Percentiles rank a stretch among this genome's conserved stretches.
phyloP scores from a whole-genome alignment of 129 eudicot genomes.

The Chrysanthemum lavandulifolium region DNA sequence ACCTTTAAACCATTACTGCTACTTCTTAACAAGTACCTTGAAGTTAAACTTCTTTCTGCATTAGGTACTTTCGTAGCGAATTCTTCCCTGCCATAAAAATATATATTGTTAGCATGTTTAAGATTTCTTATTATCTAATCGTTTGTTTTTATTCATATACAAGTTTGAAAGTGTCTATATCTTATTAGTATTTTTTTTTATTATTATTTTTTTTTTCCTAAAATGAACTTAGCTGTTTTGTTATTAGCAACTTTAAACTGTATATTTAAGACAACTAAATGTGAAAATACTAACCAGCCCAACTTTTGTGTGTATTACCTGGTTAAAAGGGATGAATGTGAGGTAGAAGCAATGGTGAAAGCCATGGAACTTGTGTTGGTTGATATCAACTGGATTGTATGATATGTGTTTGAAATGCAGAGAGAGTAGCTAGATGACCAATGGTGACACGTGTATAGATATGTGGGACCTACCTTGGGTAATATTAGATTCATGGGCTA shows the following conservation, averaged over 20 bases:
- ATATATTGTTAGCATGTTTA: background rate
- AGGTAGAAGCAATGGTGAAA: slow-evolving; percentile 59
- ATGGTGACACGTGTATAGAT: slow-evolving; percentile 38
- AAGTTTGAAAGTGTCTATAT: no score
- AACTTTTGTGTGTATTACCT: background rate
- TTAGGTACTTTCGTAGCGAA: slow-evolving; percentile 8
- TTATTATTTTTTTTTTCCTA: no score
- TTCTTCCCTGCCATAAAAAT: slow-evolving; percentile 39
- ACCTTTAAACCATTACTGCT: slow-evolving; percentile 22
- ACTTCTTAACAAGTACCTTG: slow-evolving; percentile 23
- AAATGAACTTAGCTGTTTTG: no score
- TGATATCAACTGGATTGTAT: slow-evolving; percentile 7
- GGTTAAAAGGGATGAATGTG: slow-evolving; percentile 46
- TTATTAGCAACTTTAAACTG: no score
- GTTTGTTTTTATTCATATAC: no score
- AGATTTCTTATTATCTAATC: no score
- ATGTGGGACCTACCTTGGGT: slow-evolving; percentile 23
- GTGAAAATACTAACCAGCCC: no score
- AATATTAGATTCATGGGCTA: slow-evolving; percentile 6
- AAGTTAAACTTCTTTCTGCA: slow-evolving; percentile 22
- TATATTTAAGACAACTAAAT: no score
- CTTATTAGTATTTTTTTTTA: no score
- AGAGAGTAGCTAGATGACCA: slow-evolving; percentile 19
- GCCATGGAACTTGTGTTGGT: slow-evolving; percentile 48
- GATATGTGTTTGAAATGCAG: slow-evolving; percentile 15